Evolutionary conservation across 805 yeast genomes (phyloP), one percentile per base, ranked within the genome.

Genomic region (Metschnikowia vanudenii): DNA sequence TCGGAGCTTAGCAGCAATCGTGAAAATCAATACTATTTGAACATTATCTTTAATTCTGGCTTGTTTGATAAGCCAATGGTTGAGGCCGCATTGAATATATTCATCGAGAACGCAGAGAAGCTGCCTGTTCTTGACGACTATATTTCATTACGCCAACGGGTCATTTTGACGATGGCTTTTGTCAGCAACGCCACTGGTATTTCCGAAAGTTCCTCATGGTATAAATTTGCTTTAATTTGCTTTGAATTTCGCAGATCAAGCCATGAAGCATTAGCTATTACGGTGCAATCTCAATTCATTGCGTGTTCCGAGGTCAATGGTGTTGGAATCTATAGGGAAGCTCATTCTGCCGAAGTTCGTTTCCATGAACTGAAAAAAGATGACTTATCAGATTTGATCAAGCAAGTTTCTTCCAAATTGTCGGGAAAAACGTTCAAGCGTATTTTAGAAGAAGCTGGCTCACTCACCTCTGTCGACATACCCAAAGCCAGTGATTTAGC

Each of bases 211-310:
- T 74, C 74, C 26, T 82, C 82, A 55, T 83, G 96, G 86, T 69
- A 77, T 29, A 80, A 84, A 49, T 76, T 91, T 47, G 84, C 82
- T 47, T 74, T 87, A 2, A 69, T 90, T 20, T 84, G 96, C 59
- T 79, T 77, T 46, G 96, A 90, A 57, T 71, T 86, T 43, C 77
- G 76, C 48, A 84, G 78, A 48, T 74, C 75, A 39, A 71, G 81
- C 16, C 74, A 76, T 47, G 94, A 87, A 56, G 74, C 84, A 0
- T 69, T 88, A 32, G 68, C 81, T 34, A 62, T 49, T 64, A 32
- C 49, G 4, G 48, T 45, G 2, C 34, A 46, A 20, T 20, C 35
- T 1, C 43, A 53, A 14, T 42, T 35, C 22, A 47, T 63, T 8
- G 46, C 67, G 12, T 46, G 63, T 2, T 49, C 62, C 16, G 68